A percentile compares a stretch with the other conserved stretches of the same genome.
phyloP scores from a whole-genome alignment of 192 early-diverging fungal genomes.

The Umbelopsis vinacea region DNA sequence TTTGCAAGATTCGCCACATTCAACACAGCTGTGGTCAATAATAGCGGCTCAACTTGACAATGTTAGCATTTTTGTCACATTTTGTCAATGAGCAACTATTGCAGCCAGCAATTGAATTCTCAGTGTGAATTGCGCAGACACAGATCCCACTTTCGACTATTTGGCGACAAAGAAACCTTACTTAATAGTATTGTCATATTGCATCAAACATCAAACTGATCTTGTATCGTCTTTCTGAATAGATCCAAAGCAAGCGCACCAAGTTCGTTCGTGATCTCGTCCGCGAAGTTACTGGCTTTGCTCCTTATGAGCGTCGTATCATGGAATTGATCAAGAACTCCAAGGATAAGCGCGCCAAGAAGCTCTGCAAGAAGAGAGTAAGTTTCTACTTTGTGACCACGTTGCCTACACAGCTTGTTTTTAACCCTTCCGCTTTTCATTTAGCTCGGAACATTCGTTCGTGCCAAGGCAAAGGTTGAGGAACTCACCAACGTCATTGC shows the following conservation, averaged over 20 bases:
- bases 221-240: constrained; percentile 7
- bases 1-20: too few relatives aligned
- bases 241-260: constrained; percentile 69
- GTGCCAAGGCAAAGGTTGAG: constrained; percentile 99
- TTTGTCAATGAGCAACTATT: too few relatives aligned
- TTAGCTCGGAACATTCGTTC: constrained; percentile 92
- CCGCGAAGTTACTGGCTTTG: constrained; percentile 97
- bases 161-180: too few relatives aligned
- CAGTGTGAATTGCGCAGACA: too few relatives aligned
- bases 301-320: constrained; percentile 98
- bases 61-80: too few relatives aligned
- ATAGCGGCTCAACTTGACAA: too few relatives aligned
- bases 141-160: too few relatives aligned
- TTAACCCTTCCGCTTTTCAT: background rate
- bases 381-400: constrained; percentile 27
- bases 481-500: constrained; percentile 93
- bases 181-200: too few relatives aligned
- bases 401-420: too few relatives aligned
- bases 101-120: too few relatives aligned
- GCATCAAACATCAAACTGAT: too few relatives aligned
- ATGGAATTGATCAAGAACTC: constrained; percentile 99
- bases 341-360: constrained; percentile 99
- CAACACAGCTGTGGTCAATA: too few relatives aligned
- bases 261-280: constrained; percentile 92
- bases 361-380: constrained; percentile 96